Percentiles rank a stretch among this genome's conserved stretches.
Evolutionary conservation across 805 yeast genomes (phyloP).

Genomic region (Kluyveromyces siamensis): DNA sequence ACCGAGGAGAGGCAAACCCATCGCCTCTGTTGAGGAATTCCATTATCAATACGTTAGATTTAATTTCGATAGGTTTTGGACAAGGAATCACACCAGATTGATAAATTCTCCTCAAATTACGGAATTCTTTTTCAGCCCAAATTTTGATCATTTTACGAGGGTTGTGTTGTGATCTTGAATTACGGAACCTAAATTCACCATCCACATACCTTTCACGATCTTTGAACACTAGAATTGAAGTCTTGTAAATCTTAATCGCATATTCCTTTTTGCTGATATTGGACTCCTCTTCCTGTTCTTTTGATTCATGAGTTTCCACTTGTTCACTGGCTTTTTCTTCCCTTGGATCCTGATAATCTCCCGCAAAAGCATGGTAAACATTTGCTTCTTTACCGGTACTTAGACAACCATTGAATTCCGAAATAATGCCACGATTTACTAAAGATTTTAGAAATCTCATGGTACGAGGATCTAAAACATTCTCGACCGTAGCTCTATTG

Average conservation of each 20-base stretch:
- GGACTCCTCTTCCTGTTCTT: neutral
- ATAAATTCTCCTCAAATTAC: conserved; percentile 79
- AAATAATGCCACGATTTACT: conserved; percentile 73
- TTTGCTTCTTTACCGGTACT: conserved; percentile 99
- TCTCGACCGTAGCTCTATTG: conserved; percentile 93
- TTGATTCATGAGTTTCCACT: neutral
- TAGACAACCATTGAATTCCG: conserved; percentile 85
- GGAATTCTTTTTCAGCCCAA: conserved; percentile 97
- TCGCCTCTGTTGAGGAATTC: conserved; percentile 69
- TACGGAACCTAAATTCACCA: conserved; percentile 90
- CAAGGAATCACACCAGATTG: conserved; percentile 71
- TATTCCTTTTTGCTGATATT: conserved; percentile 38
- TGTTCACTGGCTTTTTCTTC: neutral
- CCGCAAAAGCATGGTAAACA: conserved; percentile 72
- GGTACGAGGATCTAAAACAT: conserved; percentile 92
- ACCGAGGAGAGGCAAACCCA: conserved; percentile 86
- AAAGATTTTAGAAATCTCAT: conserved; percentile 71
- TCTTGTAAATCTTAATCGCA: conserved; percentile 92
- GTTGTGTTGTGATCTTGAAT: conserved; percentile 76
- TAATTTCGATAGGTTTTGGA: conserved; percentile 84
- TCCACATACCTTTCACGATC: conserved; percentile 94
- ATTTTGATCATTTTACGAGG: conserved; percentile 96
- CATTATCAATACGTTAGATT: conserved; percentile 90
- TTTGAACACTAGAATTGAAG: conserved; percentile 93
- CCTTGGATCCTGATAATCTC: conserved; percentile 15